Percentiles rank a stretch among this genome's conserved stretches.
Conservation (phyloP, 225 moss, liverwort and hornwort species). For the Antitrichia curtipendula region DNA sequence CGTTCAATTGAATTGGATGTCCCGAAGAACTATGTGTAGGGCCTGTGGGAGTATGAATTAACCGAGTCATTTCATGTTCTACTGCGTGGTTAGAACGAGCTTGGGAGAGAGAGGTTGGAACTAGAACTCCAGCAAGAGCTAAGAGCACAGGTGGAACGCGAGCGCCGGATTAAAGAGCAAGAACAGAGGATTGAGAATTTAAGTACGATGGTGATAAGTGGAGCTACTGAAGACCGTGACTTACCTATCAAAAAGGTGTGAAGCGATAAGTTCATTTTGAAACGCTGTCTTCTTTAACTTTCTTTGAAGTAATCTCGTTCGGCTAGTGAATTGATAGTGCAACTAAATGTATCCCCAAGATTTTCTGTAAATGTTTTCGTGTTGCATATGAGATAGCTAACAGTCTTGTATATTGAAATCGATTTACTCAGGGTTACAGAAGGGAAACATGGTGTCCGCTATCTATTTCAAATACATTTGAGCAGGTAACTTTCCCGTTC, state of each 20-base stretch:
- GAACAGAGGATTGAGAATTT: slow-evolving; percentile 82
- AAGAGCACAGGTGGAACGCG: slow-evolving; percentile 59
- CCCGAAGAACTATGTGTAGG: not conserved
- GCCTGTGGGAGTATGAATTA: not conserved
- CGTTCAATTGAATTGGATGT: not conserved
- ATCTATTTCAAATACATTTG: slow-evolving; percentile 11
- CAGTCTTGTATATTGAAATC: not conserved
- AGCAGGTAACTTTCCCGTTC: slow-evolving; percentile 24
- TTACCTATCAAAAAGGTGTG: slow-evolving; percentile 38
- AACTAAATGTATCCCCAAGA: not conserved
- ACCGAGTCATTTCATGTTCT: not conserved
- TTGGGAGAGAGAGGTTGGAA: slow-evolving; percentile 70
- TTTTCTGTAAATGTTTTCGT: not conserved
- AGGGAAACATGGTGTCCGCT: slow-evolving; percentile 81
- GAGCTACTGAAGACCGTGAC: slow-evolving; percentile 52
- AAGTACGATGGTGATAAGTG: slow-evolving; percentile 64
- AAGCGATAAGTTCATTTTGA: not conserved
- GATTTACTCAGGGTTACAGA: slow-evolving; percentile 33
- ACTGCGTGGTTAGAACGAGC: slow-evolving; percentile 41
- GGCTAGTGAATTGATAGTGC: not conserved
- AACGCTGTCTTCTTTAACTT: not conserved
- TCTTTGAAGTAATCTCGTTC: not conserved
- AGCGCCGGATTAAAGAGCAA: slow-evolving; percentile 77
- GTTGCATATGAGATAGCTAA: not conserved
- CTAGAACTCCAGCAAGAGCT: slow-evolving; percentile 85